Evolutionary conservation across 2,329 filamentous ascomycete species (phyloP).

Genomic region (Orbilia brochopaga): DNA sequence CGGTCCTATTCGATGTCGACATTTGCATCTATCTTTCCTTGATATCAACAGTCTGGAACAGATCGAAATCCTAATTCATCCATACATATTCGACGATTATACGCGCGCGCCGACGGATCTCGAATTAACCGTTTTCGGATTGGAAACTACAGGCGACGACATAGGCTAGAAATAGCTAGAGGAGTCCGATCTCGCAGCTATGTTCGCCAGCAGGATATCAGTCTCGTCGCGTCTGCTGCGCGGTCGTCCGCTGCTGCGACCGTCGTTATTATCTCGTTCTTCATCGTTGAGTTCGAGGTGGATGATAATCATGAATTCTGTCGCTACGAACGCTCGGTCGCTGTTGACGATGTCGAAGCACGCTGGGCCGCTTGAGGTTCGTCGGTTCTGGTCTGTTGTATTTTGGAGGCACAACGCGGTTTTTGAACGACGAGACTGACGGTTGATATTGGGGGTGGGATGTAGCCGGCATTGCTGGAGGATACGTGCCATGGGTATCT

Average conservation of each 20-base stretch:
- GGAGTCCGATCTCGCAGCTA: not conserved
- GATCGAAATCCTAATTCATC: too few relatives aligned
- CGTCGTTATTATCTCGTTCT: not conserved
- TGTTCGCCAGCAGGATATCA: slow-evolving; percentile 25
- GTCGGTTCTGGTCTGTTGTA: not conserved
- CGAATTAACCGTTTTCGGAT: too few relatives aligned
- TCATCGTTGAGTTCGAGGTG: not conserved
- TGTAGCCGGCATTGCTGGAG: slow-evolving; percentile 31
- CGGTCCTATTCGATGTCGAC: too few relatives aligned
- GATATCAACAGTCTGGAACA: too few relatives aligned
- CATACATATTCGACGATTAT: too few relatives aligned
- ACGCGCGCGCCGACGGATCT: too few relatives aligned
- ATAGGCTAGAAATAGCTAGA: too few relatives aligned
- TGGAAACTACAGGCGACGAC: too few relatives aligned
- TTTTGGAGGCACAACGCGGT: slow-evolving; percentile 16
- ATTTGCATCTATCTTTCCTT: too few relatives aligned
- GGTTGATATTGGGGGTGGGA: not conserved
- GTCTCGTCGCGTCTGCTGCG: slow-evolving; percentile 13
- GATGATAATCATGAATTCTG: too few relatives aligned
- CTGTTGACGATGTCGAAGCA: slow-evolving; percentile 40
- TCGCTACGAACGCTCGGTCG: slow-evolving; percentile 2
- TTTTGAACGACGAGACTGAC: not conserved
- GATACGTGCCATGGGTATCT: slow-evolving; percentile 47
- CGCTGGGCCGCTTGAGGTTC: slow-evolving; percentile 38
- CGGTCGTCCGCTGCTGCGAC: too few relatives aligned